Percentiles rank a stretch among this genome's conserved stretches.
phyloP scores from a whole-genome alignment of 768 basidiomycete genomes.

The Rhizopogon salebrosus region DNA sequence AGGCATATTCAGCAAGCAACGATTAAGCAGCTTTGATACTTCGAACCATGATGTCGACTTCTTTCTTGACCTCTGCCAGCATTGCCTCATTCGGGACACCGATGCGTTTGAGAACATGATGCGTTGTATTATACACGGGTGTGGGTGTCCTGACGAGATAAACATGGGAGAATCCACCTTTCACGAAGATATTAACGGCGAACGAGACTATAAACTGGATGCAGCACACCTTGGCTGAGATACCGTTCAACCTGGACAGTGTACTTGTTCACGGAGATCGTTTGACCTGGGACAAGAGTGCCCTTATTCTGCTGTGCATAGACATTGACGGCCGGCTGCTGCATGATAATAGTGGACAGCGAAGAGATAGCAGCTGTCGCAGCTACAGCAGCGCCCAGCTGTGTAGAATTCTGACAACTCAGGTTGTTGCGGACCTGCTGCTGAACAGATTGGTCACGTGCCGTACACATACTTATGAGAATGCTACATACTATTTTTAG shows the following conservation, averaged over 20 bases:
- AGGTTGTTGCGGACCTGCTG: background rate
- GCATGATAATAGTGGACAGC: constrained; percentile 18
- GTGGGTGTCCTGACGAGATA: constrained; percentile 87
- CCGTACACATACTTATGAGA: too few relatives aligned
- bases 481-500: too few relatives aligned
- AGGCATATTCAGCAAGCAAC: constrained; percentile 25
- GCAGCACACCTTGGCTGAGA: constrained; percentile 78
- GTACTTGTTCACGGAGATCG: constrained; percentile 85
- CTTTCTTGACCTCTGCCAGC: constrained; percentile 91
- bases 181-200: constrained; percentile 10
- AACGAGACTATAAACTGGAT: constrained; percentile 4
- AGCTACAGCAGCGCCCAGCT: constrained; percentile 1
- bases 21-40: constrained; percentile 6
- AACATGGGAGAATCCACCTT: constrained; percentile 97
- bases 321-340: constrained; percentile 44
- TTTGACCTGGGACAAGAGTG: constrained; percentile 75
- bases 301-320: constrained; percentile 49
- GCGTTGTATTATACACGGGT: constrained; percentile 86
- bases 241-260: constrained; percentile 91
- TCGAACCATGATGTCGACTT: constrained; percentile 97
- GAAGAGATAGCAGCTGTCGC: background rate
- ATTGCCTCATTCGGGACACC: constrained; percentile 87
- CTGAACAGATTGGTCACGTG: too few relatives aligned
- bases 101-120: constrained; percentile 96
- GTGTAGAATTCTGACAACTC: background rate